These are phyloP conservation scores for Monilinia polystroma DNA, from an alignment of 2,329 filamentous ascomycete genomes.

Conservation along the genomic window DNA sequence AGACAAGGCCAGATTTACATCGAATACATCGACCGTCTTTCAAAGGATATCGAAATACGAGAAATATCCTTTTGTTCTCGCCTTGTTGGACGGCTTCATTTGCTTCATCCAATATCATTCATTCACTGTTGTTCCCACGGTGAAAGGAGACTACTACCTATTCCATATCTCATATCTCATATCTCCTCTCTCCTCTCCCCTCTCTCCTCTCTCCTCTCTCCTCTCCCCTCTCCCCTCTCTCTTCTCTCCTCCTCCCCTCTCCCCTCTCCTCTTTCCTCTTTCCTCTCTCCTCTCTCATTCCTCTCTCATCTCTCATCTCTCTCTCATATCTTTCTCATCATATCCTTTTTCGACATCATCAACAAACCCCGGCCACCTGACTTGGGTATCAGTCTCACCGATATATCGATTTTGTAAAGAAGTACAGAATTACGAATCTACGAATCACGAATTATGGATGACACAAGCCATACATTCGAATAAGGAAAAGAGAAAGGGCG, in stretches of 20 bases:
- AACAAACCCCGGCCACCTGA: not conserved
- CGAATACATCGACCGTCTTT: not conserved
- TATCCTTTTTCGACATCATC: not conserved
- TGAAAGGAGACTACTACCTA: not conserved
- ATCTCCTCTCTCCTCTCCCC: not conserved
- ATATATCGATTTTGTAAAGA: not conserved
- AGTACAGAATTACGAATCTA: not conserved
- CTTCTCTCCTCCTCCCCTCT: not conserved
- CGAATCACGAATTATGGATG: not conserved
- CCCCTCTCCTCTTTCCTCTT: no score
- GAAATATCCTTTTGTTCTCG: not conserved
- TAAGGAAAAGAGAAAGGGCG: slow-evolving; percentile 1
- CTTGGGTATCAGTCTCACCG: slow-evolving; percentile 2
- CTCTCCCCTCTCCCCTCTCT: not conserved
- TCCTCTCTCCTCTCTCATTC: no score
- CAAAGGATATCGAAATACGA: not conserved
- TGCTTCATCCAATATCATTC: not conserved
- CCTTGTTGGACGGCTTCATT: not conserved
- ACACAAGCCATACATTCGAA: not conserved
- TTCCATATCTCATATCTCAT: not conserved
- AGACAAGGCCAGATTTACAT: not conserved
- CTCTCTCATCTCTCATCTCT: not conserved
- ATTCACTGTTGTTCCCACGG: not conserved
- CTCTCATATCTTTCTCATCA: not conserved
- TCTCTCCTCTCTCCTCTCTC: not conserved